A percentile compares a stretch with the other conserved stretches of the same genome.
Conservation (phyloP, 2,329 filamentous ascomycete genomes). For the Penicillium rolfsii region DNA sequence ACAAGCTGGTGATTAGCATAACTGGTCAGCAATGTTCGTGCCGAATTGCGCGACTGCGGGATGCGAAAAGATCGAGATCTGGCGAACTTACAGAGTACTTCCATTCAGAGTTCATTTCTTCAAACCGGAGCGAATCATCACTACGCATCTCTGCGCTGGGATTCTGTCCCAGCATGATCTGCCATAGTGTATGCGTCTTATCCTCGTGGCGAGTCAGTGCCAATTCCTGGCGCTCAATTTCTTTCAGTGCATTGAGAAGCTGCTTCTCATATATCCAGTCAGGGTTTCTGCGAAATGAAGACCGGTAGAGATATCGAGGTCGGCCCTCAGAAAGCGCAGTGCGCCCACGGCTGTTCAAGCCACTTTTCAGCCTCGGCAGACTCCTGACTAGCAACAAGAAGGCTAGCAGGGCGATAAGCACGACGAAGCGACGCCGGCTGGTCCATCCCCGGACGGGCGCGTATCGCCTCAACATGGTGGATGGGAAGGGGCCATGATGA, state of each 20-base stretch:
- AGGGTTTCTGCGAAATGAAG: slow-evolving; percentile 33
- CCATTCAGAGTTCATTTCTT: slow-evolving; percentile 36
- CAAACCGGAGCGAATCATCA: slow-evolving; percentile 32
- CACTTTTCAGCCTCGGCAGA: slow-evolving; percentile 14
- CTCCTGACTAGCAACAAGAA: slow-evolving; percentile 16
- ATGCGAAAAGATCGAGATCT: neutral
- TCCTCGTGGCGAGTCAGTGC: slow-evolving; percentile 13
- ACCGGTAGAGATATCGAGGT: slow-evolving; percentile 35
- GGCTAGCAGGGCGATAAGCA: slow-evolving; percentile 10
- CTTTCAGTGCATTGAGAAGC: slow-evolving; percentile 29
- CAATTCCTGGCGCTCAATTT: slow-evolving; percentile 27
- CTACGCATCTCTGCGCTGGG: slow-evolving; percentile 19
- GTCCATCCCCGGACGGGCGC: slow-evolving; percentile 7
- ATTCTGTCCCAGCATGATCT: slow-evolving; percentile 33
- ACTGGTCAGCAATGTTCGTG: neutral
- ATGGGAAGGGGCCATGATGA: neutral
- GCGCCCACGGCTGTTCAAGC: slow-evolving; percentile 3
- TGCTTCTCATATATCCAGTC: slow-evolving; percentile 34
- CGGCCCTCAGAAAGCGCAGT: slow-evolving; percentile 9
- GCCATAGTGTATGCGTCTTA: slow-evolving; percentile 34
- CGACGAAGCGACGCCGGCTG: slow-evolving; percentile 12
- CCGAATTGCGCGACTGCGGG: neutral
- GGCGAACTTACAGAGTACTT: slow-evolving; percentile 29
- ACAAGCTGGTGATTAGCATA: slow-evolving; percentile 27
- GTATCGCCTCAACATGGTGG: slow-evolving; percentile 17